Evolutionary conservation across 2,329 filamentous ascomycete species (phyloP).

Genomic region (Aureobasidium sp.): DNA sequence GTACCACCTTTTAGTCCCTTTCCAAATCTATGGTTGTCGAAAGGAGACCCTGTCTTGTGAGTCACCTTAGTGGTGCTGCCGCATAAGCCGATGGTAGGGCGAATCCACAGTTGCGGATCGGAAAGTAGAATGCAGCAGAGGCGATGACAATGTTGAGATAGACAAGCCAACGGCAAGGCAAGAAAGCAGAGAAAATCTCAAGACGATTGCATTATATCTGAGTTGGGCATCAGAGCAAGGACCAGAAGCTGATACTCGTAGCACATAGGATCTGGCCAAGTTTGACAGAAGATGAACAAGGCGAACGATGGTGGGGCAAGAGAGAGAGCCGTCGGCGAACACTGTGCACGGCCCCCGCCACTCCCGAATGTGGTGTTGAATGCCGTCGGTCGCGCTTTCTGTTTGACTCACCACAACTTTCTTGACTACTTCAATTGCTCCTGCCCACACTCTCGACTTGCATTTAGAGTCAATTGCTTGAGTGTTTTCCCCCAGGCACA

Average conservation of each 20-base stretch:
- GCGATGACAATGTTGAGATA: too few relatives aligned
- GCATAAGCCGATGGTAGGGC: background rate
- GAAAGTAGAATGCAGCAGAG: background rate
- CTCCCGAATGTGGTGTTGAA: constrained; percentile 1
- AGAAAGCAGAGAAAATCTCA: background rate
- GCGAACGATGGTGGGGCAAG: constrained; percentile 1
- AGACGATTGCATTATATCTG: background rate
- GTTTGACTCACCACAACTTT: constrained; percentile 12
- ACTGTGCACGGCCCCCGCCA: background rate
- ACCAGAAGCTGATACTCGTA: background rate
- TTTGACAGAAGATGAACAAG: background rate
- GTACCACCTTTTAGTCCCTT: too few relatives aligned
- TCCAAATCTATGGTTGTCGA: background rate
- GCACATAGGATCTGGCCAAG: background rate
- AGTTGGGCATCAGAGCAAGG: background rate
- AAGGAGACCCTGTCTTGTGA: background rate
- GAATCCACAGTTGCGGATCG: background rate
- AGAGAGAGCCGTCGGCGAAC: background rate
- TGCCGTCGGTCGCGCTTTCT: constrained; percentile 1
- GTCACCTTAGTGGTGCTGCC: background rate
- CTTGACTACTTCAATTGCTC: background rate
- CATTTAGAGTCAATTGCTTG: background rate
- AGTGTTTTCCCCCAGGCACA: background rate
- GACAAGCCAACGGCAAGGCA: too few relatives aligned
- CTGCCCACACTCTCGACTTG: background rate